A percentile compares a stretch with the other conserved stretches of the same genome.
These are phyloP conservation scores for Bacterosira constricta DNA, from an alignment of 108 stramenopile genomes.

Conservation along the genomic window DNA sequence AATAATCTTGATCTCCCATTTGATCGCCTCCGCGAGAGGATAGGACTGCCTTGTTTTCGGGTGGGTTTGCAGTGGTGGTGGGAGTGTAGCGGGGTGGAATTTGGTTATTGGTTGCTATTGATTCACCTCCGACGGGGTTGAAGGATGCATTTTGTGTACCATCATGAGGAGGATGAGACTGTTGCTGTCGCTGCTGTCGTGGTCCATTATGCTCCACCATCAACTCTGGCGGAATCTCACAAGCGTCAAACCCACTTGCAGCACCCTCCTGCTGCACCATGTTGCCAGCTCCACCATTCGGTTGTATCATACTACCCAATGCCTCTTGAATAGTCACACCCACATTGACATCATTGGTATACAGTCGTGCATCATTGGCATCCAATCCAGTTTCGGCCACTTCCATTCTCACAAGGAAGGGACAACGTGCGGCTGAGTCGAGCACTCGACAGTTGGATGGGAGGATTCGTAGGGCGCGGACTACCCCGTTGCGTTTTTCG, in stretches of 20 bases:
- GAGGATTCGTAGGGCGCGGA: conserved; percentile 78
- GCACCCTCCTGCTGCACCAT: background rate
- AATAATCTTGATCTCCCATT: conserved; percentile 18
- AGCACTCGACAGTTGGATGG: conserved; percentile 65
- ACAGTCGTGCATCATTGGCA: conserved; percentile 84
- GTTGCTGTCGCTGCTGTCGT: background rate
- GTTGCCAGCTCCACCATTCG: background rate
- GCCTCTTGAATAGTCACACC: conserved; percentile 82
- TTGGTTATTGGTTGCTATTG: too few species aligned
- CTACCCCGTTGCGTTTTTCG: conserved; percentile 54
- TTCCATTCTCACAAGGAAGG: conserved; percentile 80
- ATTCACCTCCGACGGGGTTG: too few species aligned
- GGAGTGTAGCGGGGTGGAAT: background rate
- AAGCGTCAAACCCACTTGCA: conserved; percentile 36
- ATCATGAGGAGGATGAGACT: conserved; percentile 1
- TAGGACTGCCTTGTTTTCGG: conserved; percentile 28
- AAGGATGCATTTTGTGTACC: background rate
- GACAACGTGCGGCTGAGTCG: conserved; percentile 82
- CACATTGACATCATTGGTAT: conserved; percentile 47
- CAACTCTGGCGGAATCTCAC: conserved; percentile 51
- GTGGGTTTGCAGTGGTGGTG: background rate
- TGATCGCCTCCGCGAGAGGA: conserved; percentile 41
- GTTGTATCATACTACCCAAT: conserved; percentile 31
- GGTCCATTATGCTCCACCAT: conserved; percentile 16
- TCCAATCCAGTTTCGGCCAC: conserved; percentile 80